Conservation (phyloP, 352 stramenopile genomes). For the Aphanomyces astaci region DNA sequence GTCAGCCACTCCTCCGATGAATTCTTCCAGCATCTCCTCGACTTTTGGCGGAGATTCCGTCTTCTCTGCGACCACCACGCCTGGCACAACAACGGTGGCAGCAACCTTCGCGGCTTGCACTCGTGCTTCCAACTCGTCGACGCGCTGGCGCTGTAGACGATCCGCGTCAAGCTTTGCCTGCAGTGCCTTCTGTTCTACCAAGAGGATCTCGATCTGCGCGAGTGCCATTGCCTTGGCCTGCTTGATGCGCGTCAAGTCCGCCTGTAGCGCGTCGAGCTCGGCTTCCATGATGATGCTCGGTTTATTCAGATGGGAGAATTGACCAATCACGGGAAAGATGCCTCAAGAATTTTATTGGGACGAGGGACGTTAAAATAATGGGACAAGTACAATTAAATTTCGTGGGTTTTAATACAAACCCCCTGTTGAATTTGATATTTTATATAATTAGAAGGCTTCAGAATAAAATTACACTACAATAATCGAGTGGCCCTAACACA, state of each 20-base stretch:
- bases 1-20: neutral
- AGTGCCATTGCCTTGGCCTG: slow-evolving; percentile 12
- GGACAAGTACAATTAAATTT: neutral
- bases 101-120: neutral
- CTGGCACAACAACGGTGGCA: neutral
- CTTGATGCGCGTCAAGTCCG: neutral
- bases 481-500: slow-evolving; percentile 13
- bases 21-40: neutral
- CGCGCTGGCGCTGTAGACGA: neutral
- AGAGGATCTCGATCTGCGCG: slow-evolving; percentile 15
- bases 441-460: neutral
- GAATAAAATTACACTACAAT: neutral
- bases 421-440: neutral
- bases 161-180: slow-evolving; percentile 1
- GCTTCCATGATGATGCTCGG: neutral
- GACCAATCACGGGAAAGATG: neutral
- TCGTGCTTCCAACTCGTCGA: neutral
- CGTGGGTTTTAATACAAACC: neutral
- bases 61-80: neutral
- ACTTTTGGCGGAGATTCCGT: neutral
- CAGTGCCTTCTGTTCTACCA: slow-evolving; percentile 10
- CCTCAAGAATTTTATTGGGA: slow-evolving; percentile 25
- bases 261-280: neutral
- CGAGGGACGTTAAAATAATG: neutral
- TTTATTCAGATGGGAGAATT: neutral